Conservation (phyloP, 345 rosid genomes). For the Rhodamnia rubescens region DNA sequence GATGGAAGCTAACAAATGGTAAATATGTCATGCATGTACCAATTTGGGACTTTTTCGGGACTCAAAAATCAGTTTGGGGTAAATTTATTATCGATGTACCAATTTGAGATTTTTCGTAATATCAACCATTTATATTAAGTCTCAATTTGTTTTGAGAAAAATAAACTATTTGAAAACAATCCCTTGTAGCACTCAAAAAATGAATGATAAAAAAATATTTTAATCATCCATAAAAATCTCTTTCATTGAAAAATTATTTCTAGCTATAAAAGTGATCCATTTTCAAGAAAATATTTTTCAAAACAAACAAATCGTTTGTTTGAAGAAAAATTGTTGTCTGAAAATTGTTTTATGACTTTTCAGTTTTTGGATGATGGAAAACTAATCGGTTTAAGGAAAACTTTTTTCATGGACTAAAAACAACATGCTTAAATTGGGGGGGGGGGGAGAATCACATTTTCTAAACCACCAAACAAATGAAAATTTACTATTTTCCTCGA, state of each 20-base stretch:
- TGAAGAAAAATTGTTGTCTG: not conserved
- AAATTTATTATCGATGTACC: too few relatives aligned
- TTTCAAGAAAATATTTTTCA: not conserved
- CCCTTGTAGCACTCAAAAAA: not conserved
- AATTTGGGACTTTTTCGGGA: too few relatives aligned
- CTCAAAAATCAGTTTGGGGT: too few relatives aligned
- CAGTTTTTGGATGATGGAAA: accelerated
- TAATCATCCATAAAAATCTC: not conserved
- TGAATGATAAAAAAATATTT: not conserved
- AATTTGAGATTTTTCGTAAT: too few relatives aligned
- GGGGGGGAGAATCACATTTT: not conserved
- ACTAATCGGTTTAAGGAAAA: not conserved
- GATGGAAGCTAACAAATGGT: too few relatives aligned
- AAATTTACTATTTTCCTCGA: not conserved
- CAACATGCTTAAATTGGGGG: not conserved
- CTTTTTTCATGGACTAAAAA: not conserved
- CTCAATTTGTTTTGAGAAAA: not conserved
- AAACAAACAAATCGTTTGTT: not conserved
- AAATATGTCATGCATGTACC: too few relatives aligned
- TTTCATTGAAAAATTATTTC: not conserved
- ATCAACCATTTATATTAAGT: too few relatives aligned
- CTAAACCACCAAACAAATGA: not conserved
- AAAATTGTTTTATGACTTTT: accelerated
- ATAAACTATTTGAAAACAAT: not conserved
- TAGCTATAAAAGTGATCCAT: too few relatives aligned